phyloP scores from a whole-genome alignment of 768 basidiomycete species.

The Gelatoporia subvermispora region DNA sequence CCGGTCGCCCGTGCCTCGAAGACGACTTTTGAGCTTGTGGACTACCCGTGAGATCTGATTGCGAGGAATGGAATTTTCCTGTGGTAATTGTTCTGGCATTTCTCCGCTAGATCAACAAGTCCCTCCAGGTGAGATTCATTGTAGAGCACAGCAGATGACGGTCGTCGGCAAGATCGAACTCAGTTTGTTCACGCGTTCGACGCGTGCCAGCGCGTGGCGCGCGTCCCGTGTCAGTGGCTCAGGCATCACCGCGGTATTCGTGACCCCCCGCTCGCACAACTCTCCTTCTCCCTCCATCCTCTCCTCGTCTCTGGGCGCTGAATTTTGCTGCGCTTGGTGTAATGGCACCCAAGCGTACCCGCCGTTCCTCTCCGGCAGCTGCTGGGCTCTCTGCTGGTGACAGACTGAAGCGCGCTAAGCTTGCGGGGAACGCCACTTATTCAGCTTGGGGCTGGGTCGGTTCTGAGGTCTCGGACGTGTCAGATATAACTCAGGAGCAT shows the following conservation, averaged over 20 bases:
- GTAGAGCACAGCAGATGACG: too few species aligned
- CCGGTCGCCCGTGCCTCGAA: constrained; percentile 9
- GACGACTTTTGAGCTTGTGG: not conserved
- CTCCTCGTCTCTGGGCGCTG: not conserved
- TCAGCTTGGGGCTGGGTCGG: constrained; percentile 82
- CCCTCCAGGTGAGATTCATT: too few species aligned
- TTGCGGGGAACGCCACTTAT: constrained; percentile 35
- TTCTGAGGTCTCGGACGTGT: constrained; percentile 49
- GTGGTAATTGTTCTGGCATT: too few species aligned
- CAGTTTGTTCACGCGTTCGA: too few species aligned
- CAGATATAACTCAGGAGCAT: constrained; percentile 65
- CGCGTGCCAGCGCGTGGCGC: too few species aligned
- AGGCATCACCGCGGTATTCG: too few species aligned
- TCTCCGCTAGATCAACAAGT: too few species aligned
- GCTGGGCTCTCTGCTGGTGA: constrained; percentile 56
- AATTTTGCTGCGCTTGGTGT: too few species aligned
- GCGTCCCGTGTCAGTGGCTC: too few species aligned
- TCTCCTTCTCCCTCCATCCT: not conserved
- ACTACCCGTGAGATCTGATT: too few species aligned
- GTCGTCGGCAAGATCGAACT: too few species aligned
- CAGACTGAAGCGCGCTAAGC: constrained; percentile 52
- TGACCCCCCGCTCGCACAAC: too few species aligned
- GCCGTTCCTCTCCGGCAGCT: constrained; percentile 17
- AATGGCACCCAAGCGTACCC: constrained; percentile 25
- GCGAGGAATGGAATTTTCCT: not conserved